A percentile compares a stretch with the other conserved stretches of the same genome.
Conservation (phyloP, 352 stramenopile genomes). For the Globisporangium alternatum region DNA sequence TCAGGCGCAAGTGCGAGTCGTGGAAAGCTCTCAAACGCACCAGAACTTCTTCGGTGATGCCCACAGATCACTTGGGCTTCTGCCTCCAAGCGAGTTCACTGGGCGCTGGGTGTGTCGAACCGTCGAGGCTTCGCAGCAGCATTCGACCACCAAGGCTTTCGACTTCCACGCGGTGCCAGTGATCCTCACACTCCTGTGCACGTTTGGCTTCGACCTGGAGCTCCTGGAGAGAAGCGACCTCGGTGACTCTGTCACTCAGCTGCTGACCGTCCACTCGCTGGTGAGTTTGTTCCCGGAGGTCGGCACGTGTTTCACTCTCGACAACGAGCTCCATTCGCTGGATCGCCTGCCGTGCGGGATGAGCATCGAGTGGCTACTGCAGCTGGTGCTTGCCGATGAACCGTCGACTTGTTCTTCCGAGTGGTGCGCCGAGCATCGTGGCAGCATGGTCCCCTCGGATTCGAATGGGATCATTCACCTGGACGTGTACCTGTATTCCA, state of each 20-base stretch:
- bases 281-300: constrained; percentile 16
- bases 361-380: constrained; percentile 3
- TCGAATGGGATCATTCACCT: neutral
- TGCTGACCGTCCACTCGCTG: neutral
- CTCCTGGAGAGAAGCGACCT: neutral
- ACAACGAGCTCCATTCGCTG: constrained; percentile 3
- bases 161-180: neutral
- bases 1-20: constrained; percentile 7
- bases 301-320: constrained; percentile 3
- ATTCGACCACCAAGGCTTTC: neutral
- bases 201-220: constrained; percentile 9
- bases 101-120: constrained; percentile 19
- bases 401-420: neutral
- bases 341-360: constrained; percentile 7
- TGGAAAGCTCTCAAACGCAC: neutral
- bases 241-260: neutral
- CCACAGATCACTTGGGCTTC: neutral
- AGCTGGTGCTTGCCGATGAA: neutral
- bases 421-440: constrained; percentile 13
- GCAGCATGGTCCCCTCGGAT: neutral
- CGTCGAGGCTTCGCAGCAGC: neutral
- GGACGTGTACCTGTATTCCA: constrained; percentile 1
- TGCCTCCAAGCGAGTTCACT: neutral
- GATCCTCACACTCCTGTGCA: constrained; percentile 5
- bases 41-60: neutral